Base-by-base conservation (phyloP, 192 early-diverging fungal genomes). In the Piromyces finnis region DNA sequence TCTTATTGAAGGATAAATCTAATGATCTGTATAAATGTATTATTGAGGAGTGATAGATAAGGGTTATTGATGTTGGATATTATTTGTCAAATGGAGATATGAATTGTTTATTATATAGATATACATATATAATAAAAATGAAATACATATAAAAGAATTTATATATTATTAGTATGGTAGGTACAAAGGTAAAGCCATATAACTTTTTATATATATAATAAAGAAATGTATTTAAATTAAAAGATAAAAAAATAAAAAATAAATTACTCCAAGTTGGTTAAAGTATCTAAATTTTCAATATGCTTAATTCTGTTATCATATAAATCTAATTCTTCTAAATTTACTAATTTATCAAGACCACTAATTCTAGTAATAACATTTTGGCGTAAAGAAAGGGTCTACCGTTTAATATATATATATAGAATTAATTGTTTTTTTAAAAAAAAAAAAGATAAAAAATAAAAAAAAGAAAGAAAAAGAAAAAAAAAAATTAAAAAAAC, bases 1-100 rank as follows among this genome's bases (percentile, higher is more conserved):
- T 95, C 81, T 96, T 96, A 87, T 99, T 99, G 88, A 96, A 99
- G 12, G 96, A 97, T 79, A 99, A 85, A 82, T 99, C 97, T 59
- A 98, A 86, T 2, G 82, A 87, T 28, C 88, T 89, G 78, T 26
- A 7, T 29, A 13, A n/a, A 17, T 82, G 1, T 35, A 3, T 12
- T 29, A 29, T 32, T n/a, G n/a, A n/a, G n/a, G n/a, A n/a, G n/a
- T n/a, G n/a, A n/a, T n/a, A n/a, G n/a, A n/a, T n/a, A n/a, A n/a
- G n/a, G n/a, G n/a, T n/a, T n/a, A n/a, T n/a, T n/a, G n/a, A n/a
- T n/a, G n/a, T n/a, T n/a, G n/a, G n/a, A n/a, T n/a, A n/a, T n/a
- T n/a, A n/a, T n/a, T n/a, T n/a, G n/a, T n/a, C n/a, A n/a, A n/a
- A n/a, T n/a, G n/a, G n/a, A n/a, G n/a, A n/a, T n/a, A n/a, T n/a